A percentile compares a stretch with the other conserved stretches of the same genome.
These are phyloP conservation scores for Lophiotrema nucula DNA, from an alignment of 495 filamentous ascomycete genomes.

Conservation along the genomic window DNA sequence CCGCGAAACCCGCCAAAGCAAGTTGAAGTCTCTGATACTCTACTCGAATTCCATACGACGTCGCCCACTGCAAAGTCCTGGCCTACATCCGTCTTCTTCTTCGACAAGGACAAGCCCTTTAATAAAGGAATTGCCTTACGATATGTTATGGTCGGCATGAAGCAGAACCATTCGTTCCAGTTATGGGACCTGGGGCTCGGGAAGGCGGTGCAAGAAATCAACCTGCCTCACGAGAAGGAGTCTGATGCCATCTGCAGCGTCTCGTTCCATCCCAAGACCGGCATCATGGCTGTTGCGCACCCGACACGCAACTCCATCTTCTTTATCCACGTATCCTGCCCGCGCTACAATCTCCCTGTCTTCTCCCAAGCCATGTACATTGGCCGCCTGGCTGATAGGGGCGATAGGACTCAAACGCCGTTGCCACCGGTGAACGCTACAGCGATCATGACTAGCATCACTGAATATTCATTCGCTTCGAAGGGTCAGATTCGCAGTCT, in stretches of 20 bases:
- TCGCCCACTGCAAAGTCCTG: slow-evolving; percentile 82
- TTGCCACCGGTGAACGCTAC: slow-evolving; percentile 86
- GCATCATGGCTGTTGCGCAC: slow-evolving; percentile 92
- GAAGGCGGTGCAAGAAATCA: slow-evolving; percentile 94
- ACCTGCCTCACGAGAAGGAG: slow-evolving; percentile 94
- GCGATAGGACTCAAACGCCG: slow-evolving; percentile 44
- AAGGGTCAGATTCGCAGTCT: slow-evolving; percentile 88
- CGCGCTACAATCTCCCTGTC: slow-evolving; percentile 74
- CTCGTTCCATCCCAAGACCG: slow-evolving; percentile 82
- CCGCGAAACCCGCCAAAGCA: slow-evolving; percentile 44
- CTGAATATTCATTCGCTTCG: slow-evolving; percentile 87
- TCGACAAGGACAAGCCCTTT: slow-evolving; percentile 92
- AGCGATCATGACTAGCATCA: slow-evolving; percentile 90
- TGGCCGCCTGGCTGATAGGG: slow-evolving; percentile 68
- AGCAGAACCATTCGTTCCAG: slow-evolving; percentile 98
- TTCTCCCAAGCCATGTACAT: slow-evolving; percentile 88
- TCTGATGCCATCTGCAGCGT: slow-evolving; percentile 96
- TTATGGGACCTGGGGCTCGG: slow-evolving; percentile 96
- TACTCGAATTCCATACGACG: slow-evolving; percentile 75
- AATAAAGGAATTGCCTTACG: slow-evolving; percentile 79
- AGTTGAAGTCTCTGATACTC: slow-evolving; percentile 70
- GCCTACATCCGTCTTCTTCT: slow-evolving; percentile 91
- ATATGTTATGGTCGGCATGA: slow-evolving; percentile 95
- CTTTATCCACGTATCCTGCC: slow-evolving; percentile 90
- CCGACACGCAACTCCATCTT: slow-evolving; percentile 97